Base-by-base conservation (phyloP, 805 yeast genomes). In the Yarrowia osloensis region DNA sequence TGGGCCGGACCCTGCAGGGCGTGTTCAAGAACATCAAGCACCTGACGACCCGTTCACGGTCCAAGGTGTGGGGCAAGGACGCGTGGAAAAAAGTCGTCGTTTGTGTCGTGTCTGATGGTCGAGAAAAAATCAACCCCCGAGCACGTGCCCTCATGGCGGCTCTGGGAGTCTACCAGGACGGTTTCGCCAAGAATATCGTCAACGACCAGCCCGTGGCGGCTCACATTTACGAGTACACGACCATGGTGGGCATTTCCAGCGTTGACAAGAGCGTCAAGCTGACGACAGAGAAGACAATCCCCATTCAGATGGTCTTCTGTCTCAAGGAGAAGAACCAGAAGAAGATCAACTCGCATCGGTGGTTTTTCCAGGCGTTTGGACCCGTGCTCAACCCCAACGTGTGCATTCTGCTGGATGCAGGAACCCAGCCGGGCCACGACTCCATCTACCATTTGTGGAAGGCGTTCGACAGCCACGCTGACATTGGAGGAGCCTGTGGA, bases 401-500 rank as follows among this genome's bases (percentile, higher is more conserved):
- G 28, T 89, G 95, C 29, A 87, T 91, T 69, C 80, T 94, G 66
- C 80, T 95, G 65, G 98, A 95, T 78, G 97, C 97, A 24, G 99
- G 99, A 73, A 94, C 99, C 0, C 88, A 88, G 76, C 97, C 98
- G 1, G 85, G 90, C 4, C 84, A 85, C 69, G 91, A 90, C 71
- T 88, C 98, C 2, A 85, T 94, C 63, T 93, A 90, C 76, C 89
- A 90, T 71, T 79, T 95, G 67, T 94, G 99, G 99, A 87, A 87
- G 75, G 85, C 93, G 46, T 95, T 94, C 74, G 86, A 85, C 69
- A 81, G 81, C 69, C 83, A 87, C 72, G 88, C 91, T 1, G 84
- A 86, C 66, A 96, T 94, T 22, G 99, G 97, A 2, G 99, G 99
- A 44, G 96, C 98, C 1, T 94, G 99, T 85, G 99, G 99, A 66